Base-by-base conservation (phyloP, 202 grass and related monocot species). In the Musa balbisiana region DNA sequence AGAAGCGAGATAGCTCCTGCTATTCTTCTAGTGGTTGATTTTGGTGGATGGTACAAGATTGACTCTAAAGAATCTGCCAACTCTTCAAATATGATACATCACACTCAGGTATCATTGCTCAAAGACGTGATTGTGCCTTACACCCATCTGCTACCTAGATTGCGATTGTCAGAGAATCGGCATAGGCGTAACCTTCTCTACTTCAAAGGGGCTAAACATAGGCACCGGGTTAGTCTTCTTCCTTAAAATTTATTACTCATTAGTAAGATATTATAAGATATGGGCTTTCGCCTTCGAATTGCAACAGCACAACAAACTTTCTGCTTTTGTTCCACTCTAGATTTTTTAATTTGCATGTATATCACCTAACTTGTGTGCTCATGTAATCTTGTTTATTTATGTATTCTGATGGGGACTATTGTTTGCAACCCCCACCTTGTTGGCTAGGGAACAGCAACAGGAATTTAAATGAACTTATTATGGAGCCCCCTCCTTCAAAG, bases 111-210 rank as follows among this genome's bases (percentile, higher is more conserved):
- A 17, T 92, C 92, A 75, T 85, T 92, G 62, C 87, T 92, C 22
- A 96, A 96, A 79, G 92, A 96, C 78, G 83, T 96, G 23, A 96
- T 96, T 78, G 81, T 96, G 76, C 92, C 92, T 54, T 96, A 96
- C 81, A 92, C 89, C 2, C 92, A 90, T 87, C 82, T 96, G 70
- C 82, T 96, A n/a, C 89, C 89, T 53, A 90, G 83, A 58, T 51
- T 96, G 50, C 72, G 33, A 53, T 50, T 96, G 59, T 87, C 81
- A 23, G 83, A 90, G 76, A 75, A 84, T 64, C 83, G 55, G 53
- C 75, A 70, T 78, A 87, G 92, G 0, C 67, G 72, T 68, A 92
- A 76, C 52, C 86, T 96, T 80, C 56, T 96, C 21, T 96, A 92
- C 78, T 96, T 96, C 82, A 96, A 96, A 80, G 92, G 92, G 64